These are phyloP conservation scores for Bimuria novae-zelandiae DNA, from an alignment of 2,329 filamentous ascomycete species.

Conservation along the genomic window DNA sequence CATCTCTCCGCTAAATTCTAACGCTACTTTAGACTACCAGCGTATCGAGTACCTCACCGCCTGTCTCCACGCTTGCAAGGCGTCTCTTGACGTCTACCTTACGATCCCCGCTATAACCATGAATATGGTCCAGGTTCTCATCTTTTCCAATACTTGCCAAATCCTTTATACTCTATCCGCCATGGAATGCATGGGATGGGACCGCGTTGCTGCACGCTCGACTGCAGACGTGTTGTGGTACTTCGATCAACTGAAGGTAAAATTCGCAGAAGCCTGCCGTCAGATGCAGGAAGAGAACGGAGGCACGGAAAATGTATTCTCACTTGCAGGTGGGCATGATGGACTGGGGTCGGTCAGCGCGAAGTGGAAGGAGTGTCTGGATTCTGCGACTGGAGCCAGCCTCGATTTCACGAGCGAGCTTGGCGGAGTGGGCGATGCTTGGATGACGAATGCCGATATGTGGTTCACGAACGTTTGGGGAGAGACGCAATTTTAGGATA, in stretches of 20 bases:
- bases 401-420: conserved; percentile 1
- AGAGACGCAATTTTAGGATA: neutral
- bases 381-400: neutral
- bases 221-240: conserved; percentile 16
- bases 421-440: conserved; percentile 9
- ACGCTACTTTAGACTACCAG: conserved; percentile 6
- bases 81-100: conserved; percentile 13
- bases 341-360: conserved; percentile 1
- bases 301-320: conserved; percentile 4
- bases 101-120: neutral
- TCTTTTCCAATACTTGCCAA: conserved; percentile 15
- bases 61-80: conserved; percentile 15
- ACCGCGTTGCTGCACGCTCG: conserved; percentile 13
- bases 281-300: neutral
- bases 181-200: conserved; percentile 17
- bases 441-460: conserved; percentile 14
- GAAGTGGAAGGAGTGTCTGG: conserved; percentile 13
- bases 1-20: neutral
- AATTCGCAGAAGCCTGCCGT: conserved; percentile 2
- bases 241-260: conserved; percentile 6
- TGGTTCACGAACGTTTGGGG: conserved; percentile 19
- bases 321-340: conserved; percentile 2
- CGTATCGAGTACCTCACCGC: conserved; percentile 16
- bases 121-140: conserved; percentile 10
- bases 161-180: conserved; percentile 11